Base-by-base conservation (phyloP, 2,329 filamentous ascomycete species). In the Tolypocladium nubicola region DNA sequence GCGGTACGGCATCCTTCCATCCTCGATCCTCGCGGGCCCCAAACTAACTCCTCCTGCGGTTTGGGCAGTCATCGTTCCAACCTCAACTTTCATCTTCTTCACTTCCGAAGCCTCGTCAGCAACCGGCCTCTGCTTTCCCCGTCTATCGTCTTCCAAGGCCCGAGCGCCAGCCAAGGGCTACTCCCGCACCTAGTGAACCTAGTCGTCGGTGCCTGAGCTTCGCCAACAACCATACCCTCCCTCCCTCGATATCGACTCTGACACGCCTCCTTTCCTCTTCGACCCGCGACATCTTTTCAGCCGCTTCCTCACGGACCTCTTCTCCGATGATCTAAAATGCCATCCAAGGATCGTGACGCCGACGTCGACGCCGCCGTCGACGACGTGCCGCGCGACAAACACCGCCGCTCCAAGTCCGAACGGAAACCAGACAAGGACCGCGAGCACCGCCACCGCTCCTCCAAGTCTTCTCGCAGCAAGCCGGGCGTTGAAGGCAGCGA, bases 261-360 rank as follows among this genome's bases (percentile, higher is more conserved):
- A 8, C 23, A 16, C 45, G 26, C 45, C 23, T 49, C 11, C 13
- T 30, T 7, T 33, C 13, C 26, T 49, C 3, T 33, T 33, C 45
- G 45, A n/a, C 45, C 13, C 3, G n/a, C 23, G 45, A 4, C 45
- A 19, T 19, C 13, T 9, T 33, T 49, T 2, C 5, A 33, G 30
- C 39, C 39, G 8, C 14, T 33, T 52, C 53, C 52, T 43, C 53
- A 40, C 54, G 35, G 40, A 52, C 45, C 41, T 30, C 47, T 38
- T 57, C 54, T 57, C 63, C 62, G 62, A 71, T 71, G 70, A 62
- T 65, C 57, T 60, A 67, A 58, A 61, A 76, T 76, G 74, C 70
- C 74, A 54, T 68, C 71, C 62, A 73, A 72, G 63, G 72, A 76
- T 59, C 73, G 65, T 69, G 74, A 77, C 63, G 71, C 66, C 68